A percentile compares a stretch with the other conserved stretches of the same genome.
These are phyloP conservation scores for Tinospora cordifolia DNA, from an alignment of 164 flowering plant species.

Conservation along the genomic window DNA sequence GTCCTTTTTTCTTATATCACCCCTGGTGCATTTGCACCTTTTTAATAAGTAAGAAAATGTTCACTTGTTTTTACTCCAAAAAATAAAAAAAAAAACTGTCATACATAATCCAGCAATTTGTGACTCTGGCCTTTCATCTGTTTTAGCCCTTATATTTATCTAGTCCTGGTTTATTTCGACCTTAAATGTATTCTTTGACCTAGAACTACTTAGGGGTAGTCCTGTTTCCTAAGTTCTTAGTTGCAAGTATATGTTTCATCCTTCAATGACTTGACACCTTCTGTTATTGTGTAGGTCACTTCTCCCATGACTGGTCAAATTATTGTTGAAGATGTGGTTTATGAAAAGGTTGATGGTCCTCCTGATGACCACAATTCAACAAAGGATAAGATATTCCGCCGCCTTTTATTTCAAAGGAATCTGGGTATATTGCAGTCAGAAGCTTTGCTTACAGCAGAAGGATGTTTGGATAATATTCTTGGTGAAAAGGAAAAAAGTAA, in stretches of 20 bases:
- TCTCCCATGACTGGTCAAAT: conserved; percentile 73
- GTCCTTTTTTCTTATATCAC: no score
- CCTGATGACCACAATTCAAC: conserved; percentile 25
- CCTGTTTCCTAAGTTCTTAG: neutral
- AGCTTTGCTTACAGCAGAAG: conserved; percentile 48
- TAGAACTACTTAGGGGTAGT: neutral
- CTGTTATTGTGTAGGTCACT: conserved; percentile 39
- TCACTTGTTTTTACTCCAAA: no score
- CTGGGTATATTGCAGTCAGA: conserved; percentile 85
- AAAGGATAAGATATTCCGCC: conserved; percentile 56
- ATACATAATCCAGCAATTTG: no score
- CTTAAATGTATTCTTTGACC: no score
- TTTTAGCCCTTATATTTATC: no score
- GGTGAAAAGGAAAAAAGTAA: conserved; percentile 36
- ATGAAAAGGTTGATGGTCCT: conserved; percentile 48
- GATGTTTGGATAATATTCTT: conserved; percentile 13
- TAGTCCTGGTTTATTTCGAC: no score
- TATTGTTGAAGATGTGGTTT: conserved; percentile 76
- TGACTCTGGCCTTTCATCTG: no score
- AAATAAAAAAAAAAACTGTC: no score
- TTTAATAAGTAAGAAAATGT: no score
- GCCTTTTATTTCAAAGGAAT: conserved; percentile 72
- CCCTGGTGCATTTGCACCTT: no score
- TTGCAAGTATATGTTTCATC: neutral
- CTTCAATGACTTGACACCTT: conserved; percentile 4